Conservation (phyloP, 176 grass and related monocot genomes). For the Oryza glumipatula region DNA sequence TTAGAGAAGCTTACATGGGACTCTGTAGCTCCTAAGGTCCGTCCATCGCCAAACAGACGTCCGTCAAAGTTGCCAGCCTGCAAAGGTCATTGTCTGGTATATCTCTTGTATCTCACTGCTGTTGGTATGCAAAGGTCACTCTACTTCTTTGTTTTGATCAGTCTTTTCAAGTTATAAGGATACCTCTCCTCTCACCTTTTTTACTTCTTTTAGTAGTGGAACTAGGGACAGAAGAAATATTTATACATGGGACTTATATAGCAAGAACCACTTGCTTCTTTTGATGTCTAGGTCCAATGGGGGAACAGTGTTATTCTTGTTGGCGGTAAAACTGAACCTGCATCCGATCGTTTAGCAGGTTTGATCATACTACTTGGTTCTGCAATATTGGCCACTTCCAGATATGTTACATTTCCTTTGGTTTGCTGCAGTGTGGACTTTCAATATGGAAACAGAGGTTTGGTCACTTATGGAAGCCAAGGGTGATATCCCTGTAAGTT, state of each 20-base stretch:
- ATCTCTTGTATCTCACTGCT: conserved; percentile 47
- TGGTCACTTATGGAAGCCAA: conserved; percentile 92
- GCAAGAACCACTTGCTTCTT: conserved; percentile 1
- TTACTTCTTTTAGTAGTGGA: neutral
- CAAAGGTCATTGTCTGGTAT: conserved; percentile 96
- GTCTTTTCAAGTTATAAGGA: neutral
- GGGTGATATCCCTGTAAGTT: conserved; percentile 92
- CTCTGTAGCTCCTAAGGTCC: conserved; percentile 55
- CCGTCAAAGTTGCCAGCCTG: conserved; percentile 77
- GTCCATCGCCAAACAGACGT: conserved; percentile 52
- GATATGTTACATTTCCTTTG: conserved; percentile 36
- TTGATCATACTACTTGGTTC: conserved; percentile 30
- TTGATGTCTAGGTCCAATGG: conserved; percentile 70
- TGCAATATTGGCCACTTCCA: neutral
- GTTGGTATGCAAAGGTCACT: neutral
- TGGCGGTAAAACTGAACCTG: conserved; percentile 90
- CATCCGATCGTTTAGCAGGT: conserved; percentile 81
- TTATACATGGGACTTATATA: conserved; percentile 5
- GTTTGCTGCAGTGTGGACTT: conserved; percentile 77
- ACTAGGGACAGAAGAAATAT: conserved; percentile 17
- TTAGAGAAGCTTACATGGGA: conserved; percentile 90
- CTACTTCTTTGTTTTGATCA: conserved; percentile 20
- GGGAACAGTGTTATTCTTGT: conserved; percentile 82
- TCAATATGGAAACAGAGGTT: conserved; percentile 75
- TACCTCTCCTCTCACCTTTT: neutral